Conservation (phyloP, 805 yeast genomes). For the Sugiyamaella floridensis region DNA sequence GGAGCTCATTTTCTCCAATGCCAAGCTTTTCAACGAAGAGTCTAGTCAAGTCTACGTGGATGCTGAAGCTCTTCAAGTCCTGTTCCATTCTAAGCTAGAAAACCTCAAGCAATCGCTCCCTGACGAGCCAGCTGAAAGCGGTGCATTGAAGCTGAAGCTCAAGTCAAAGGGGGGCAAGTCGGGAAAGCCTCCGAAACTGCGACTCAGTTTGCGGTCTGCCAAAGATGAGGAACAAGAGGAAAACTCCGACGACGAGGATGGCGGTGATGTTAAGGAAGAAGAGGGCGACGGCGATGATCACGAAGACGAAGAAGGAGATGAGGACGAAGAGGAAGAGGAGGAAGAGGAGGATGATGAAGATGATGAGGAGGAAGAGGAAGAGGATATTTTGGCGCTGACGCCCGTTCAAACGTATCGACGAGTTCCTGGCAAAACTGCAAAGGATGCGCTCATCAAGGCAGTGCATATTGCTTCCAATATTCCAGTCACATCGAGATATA, state of each 20-base stretch:
- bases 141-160: constrained; percentile 8
- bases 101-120: constrained; percentile 17
- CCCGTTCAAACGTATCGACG: constrained; percentile 17
- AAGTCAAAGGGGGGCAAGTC: constrained; percentile 2
- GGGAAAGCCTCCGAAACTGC: neutral
- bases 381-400: constrained; percentile 8
- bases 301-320: constrained; percentile 11
- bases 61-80: constrained; percentile 52
- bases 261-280: neutral
- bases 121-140: neutral
- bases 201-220: neutral
- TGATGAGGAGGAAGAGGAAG: constrained; percentile 12
- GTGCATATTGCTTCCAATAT: constrained; percentile 31
- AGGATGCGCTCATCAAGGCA: constrained; percentile 26
- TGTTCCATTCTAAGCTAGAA: constrained; percentile 33
- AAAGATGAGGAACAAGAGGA: constrained; percentile 7
- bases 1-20: constrained; percentile 65
- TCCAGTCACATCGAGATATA: constrained; percentile 28
- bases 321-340: constrained; percentile 7
- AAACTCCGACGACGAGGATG: neutral
- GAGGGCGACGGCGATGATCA: constrained; percentile 6
- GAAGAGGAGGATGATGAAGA: constrained; percentile 15
- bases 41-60: constrained; percentile 66
- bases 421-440: constrained; percentile 16
- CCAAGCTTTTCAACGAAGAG: constrained; percentile 69